Percentiles rank a stretch among this genome's conserved stretches.
Conservation (phyloP, 768 basidiomycete genomes). For the Tephrocybe rancida region DNA sequence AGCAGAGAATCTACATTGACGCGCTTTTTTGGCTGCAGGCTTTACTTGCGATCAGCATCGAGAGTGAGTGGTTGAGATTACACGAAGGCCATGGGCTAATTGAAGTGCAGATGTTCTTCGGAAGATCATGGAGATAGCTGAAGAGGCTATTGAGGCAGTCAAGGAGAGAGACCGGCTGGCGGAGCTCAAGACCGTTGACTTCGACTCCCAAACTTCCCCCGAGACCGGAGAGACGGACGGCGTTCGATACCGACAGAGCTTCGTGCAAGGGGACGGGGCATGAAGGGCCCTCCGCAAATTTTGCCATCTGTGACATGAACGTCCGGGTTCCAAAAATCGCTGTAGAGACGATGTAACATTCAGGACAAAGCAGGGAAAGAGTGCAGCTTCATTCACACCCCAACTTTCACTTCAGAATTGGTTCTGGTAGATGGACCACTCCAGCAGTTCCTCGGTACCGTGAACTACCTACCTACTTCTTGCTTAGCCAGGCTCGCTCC, state of each 20-base stretch:
- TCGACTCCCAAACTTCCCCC: background rate
- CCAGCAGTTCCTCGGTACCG: too few relatives aligned
- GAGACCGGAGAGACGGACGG: background rate
- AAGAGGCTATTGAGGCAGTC: conserved; percentile 15
- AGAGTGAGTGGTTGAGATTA: conserved; percentile 11
- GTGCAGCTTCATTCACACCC: too few relatives aligned
- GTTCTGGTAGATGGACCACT: too few relatives aligned
- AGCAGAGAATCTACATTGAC: too few relatives aligned
- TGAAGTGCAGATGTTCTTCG: conserved; percentile 15
- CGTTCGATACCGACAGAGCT: conserved; percentile 1
- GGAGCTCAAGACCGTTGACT: conserved; percentile 3
- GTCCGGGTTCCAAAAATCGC: too few relatives aligned
- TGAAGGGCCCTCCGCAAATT: too few relatives aligned
- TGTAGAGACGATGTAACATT: too few relatives aligned
- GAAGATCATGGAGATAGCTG: conserved; percentile 18
- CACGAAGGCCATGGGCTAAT: background rate
- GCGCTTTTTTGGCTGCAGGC: conserved; percentile 21
- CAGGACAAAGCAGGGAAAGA: too few relatives aligned
- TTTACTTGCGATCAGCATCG: conserved; percentile 33
- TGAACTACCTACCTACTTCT: too few relatives aligned
- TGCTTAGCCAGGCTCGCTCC: too few relatives aligned
- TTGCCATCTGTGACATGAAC: too few relatives aligned
- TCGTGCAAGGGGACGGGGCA: background rate
- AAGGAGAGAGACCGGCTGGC: conserved; percentile 16
- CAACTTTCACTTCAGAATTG: too few relatives aligned